Evolutionary conservation across 495 filamentous ascomycete genomes (phyloP).

Genomic region (Penicillium manginii): DNA sequence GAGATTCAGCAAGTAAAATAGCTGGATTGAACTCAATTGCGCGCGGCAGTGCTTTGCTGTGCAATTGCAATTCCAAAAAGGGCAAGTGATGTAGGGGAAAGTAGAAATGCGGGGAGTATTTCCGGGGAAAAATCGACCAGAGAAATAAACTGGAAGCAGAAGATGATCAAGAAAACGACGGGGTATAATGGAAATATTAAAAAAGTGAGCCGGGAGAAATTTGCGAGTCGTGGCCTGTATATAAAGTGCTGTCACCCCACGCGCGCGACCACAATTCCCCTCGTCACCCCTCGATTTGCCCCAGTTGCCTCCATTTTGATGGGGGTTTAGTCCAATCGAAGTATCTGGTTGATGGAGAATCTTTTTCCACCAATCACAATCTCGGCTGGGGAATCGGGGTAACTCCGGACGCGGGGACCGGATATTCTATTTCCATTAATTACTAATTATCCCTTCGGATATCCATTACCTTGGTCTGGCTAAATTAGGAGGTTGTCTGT

Average conservation of each 20-base stretch:
- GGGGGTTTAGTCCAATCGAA: constrained; percentile 4
- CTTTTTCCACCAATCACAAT: constrained; percentile 38
- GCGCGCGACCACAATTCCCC: constrained; percentile 22
- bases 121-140: too few relatives aligned
- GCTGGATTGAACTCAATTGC: constrained; percentile 13
- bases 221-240: constrained; percentile 22
- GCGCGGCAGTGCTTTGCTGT: background rate
- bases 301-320: constrained; percentile 1
- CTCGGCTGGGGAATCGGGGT: constrained; percentile 24
- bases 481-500: too few relatives aligned
- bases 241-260: constrained; percentile 31
- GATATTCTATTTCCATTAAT: constrained; percentile 4
- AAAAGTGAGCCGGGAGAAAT: constrained; percentile 16
- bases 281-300: constrained; percentile 22
- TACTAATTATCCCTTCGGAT: background rate
- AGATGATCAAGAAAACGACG: background rate
- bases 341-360: constrained; percentile 37
- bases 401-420: constrained; percentile 30
- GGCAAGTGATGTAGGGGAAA: background rate
- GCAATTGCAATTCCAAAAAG: constrained; percentile 7
- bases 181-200: background rate
- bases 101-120: constrained; percentile 2
- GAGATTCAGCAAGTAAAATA: background rate
- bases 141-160: background rate
- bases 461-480: background rate